phyloP scores from a whole-genome alignment of 257 asterid species.

The Solanum etuberosum region DNA sequence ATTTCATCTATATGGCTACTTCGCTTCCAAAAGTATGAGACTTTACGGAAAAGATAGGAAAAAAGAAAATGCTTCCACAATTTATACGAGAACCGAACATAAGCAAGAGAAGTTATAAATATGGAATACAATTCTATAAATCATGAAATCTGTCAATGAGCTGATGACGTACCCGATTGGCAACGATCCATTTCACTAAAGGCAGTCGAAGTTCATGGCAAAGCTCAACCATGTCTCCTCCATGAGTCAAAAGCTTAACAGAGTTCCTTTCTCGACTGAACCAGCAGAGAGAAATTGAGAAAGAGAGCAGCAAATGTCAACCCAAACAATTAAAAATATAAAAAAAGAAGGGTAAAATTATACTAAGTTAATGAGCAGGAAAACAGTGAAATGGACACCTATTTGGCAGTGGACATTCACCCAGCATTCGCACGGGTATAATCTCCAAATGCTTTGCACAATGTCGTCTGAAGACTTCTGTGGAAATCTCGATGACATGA shows the following conservation, averaged over 20 bases:
- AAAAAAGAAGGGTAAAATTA: background rate
- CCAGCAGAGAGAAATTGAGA: background rate
- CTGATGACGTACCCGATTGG: slow-evolving; percentile 49
- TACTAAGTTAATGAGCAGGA: background rate
- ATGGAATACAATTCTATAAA: background rate
- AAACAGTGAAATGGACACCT: slow-evolving; percentile 32
- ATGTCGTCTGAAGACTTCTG: slow-evolving; percentile 58
- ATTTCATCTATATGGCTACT: background rate
- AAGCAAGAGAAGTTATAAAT: background rate
- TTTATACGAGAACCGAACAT: background rate
- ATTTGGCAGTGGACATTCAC: slow-evolving; percentile 39
- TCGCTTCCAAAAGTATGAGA: background rate
- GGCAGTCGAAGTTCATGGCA: slow-evolving; percentile 87
- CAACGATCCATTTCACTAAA: slow-evolving; percentile 64
- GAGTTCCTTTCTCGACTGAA: slow-evolving; percentile 31
- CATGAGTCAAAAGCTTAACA: slow-evolving; percentile 72
- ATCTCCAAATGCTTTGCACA: slow-evolving; percentile 89
- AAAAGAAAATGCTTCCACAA: background rate
- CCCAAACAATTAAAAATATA: background rate
- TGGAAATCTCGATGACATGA: slow-evolving; percentile 47
- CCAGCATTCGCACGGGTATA: slow-evolving; percentile 62
- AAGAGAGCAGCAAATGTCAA: slow-evolving; percentile 5
- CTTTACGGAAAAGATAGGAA: background rate
- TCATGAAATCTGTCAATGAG: background rate
- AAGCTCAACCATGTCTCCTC: slow-evolving; percentile 92